Conservation (phyloP, 176 grass and related monocot species). For the Melocanna baccifera region DNA sequence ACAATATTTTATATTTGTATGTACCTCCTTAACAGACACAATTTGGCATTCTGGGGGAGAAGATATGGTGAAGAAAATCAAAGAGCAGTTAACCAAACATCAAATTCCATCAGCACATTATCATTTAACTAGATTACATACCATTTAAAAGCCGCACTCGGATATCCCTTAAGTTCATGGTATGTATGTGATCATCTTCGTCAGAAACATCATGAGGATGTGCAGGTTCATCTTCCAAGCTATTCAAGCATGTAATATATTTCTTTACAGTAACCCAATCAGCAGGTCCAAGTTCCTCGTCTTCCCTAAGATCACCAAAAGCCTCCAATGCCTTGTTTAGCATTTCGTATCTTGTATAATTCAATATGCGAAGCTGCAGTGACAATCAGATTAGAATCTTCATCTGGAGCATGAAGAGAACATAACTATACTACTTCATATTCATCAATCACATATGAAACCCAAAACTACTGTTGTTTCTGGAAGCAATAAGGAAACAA, state of each 20-base stretch:
- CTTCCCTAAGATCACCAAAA: constrained; percentile 87
- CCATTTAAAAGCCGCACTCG: constrained; percentile 88
- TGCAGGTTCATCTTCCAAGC: constrained; percentile 63
- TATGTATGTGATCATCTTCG: constrained; percentile 49
- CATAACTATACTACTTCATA: not conserved
- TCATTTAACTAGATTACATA: constrained; percentile 36
- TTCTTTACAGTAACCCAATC: constrained; percentile 80
- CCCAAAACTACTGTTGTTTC: not conserved
- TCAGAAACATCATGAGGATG: constrained; percentile 73
- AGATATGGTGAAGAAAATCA: not conserved
- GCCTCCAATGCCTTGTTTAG: constrained; percentile 81
- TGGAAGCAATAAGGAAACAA: not conserved
- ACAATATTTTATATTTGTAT: not conserved
- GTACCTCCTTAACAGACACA: not conserved
- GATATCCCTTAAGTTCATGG: constrained; percentile 65
- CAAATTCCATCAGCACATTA: constrained; percentile 3
- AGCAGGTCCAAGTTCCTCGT: constrained; percentile 91
- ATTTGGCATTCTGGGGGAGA: not conserved
- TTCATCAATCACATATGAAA: constrained; percentile 16
- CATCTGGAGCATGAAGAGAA: not conserved
- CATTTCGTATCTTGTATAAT: constrained; percentile 89
- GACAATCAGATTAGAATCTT: constrained; percentile 11
- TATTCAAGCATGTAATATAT: constrained; percentile 84
- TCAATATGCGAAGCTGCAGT: constrained; percentile 84
- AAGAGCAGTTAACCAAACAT: not conserved